Percentiles rank a stretch among this genome's conserved stretches.
These are phyloP conservation scores for Coix lacrymajobi DNA, from an alignment of 176 grass and related monocot genomes.

Conservation along the genomic window DNA sequence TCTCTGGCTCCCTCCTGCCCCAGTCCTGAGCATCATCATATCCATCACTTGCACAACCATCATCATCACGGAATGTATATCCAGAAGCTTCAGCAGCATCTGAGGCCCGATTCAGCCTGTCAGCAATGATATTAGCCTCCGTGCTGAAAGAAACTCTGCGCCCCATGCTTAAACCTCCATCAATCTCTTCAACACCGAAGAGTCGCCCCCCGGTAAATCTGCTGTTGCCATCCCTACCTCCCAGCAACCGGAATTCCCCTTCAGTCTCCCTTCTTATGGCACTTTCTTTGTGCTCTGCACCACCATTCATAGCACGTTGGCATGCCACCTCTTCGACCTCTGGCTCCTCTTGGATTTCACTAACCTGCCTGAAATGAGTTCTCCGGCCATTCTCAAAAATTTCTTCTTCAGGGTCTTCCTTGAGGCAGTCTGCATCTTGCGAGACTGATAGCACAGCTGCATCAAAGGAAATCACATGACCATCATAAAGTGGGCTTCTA, in stretches of 20 bases:
- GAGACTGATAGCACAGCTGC: slow-evolving; percentile 90
- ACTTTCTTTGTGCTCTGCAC: slow-evolving; percentile 64
- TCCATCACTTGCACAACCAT: slow-evolving; percentile 54
- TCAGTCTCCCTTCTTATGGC: slow-evolving; percentile 98
- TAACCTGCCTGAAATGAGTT: slow-evolving; percentile 61
- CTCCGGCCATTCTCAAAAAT: slow-evolving; percentile 41
- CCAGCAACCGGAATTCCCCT: slow-evolving; percentile 88
- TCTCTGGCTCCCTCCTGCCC: slow-evolving; percentile 84
- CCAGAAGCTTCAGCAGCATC: slow-evolving; percentile 71
- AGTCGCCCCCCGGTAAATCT: slow-evolving; percentile 65
- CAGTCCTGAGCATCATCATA: slow-evolving; percentile 78
- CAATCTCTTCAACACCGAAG: slow-evolving; percentile 66
- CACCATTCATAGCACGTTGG: slow-evolving; percentile 36
- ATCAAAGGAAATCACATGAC: slow-evolving; percentile 89
- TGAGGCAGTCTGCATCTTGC: slow-evolving; percentile 65
- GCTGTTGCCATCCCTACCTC: slow-evolving; percentile 73
- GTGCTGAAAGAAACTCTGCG: slow-evolving; percentile 85
- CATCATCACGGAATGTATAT: slow-evolving; percentile 42
- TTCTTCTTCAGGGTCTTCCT: slow-evolving; percentile 57
- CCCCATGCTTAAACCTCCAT: slow-evolving; percentile 56
- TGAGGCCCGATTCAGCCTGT: slow-evolving; percentile 45
- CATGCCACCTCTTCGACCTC: slow-evolving; percentile 59
- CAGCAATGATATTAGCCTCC: slow-evolving; percentile 60
- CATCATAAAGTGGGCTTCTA: slow-evolving; percentile 84
- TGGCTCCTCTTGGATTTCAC: slow-evolving; percentile 85